A percentile compares a stretch with the other conserved stretches of the same genome.
Evolutionary conservation across 2,329 filamentous ascomycete species (phyloP).

Genomic region (Monosporascus sp.): DNA sequence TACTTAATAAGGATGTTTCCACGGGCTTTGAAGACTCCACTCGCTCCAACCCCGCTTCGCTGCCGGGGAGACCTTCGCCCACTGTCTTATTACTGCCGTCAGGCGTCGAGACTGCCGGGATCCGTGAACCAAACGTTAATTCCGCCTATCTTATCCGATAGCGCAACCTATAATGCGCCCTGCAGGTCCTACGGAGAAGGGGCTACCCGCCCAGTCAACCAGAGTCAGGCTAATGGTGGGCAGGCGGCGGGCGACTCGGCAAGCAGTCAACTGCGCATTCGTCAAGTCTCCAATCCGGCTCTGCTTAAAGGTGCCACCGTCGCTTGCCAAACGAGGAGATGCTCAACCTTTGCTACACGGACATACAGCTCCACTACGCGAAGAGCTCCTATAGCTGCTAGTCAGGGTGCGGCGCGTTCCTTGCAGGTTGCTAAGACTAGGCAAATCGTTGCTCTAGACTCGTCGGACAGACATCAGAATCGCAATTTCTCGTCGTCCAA

Average conservation of each 20-base stretch:
- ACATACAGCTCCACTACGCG: background rate
- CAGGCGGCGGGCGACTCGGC: background rate
- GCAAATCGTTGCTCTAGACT: background rate
- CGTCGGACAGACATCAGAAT: background rate
- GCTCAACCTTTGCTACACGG: background rate
- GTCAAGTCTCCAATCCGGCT: background rate
- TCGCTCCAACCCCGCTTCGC: conserved; percentile 7
- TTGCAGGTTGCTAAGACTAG: background rate
- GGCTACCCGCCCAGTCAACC: background rate
- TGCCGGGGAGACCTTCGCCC: conserved; percentile 4
- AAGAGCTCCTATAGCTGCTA: background rate
- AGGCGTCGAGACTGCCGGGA: background rate
- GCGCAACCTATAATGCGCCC: background rate
- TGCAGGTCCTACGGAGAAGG: background rate
- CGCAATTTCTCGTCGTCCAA: background rate
- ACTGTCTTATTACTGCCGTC: conserved; percentile 1
- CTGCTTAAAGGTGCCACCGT: background rate
- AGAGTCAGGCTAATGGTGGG: background rate
- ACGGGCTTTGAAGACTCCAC: background rate
- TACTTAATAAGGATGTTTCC: conserved; percentile 1
- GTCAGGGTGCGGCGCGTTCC: background rate
- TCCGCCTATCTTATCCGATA: background rate
- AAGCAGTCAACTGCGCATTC: background rate
- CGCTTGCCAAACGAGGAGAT: background rate
- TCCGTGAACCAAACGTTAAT: background rate